Conservation (phyloP, 208 protist species). For the Trypanosomatidae sp. region DNA sequence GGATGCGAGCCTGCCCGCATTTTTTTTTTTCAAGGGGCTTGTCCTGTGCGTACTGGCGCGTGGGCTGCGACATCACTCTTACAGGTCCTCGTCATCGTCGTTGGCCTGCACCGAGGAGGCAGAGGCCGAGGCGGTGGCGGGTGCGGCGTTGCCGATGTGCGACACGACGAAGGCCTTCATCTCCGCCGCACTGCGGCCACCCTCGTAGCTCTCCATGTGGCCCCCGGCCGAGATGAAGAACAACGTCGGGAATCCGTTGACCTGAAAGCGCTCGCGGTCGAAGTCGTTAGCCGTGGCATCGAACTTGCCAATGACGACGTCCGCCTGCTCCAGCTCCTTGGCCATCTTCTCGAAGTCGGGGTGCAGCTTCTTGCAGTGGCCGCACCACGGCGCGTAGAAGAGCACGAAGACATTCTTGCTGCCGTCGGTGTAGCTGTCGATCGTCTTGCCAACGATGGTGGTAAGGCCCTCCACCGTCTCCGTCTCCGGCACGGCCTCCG, state of each 20-base stretch:
- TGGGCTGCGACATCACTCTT: no score
- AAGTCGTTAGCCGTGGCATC: constrained; percentile 74
- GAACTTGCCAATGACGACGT: constrained; percentile 88
- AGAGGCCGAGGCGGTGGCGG: no score
- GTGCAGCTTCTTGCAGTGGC: constrained; percentile 94
- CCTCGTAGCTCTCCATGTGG: constrained; percentile 64
- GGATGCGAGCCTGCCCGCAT: no score
- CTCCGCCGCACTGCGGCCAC: constrained; percentile 51
- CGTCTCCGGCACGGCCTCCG: constrained; percentile 54
- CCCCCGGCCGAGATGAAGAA: constrained; percentile 73
- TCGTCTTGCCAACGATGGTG: constrained; percentile 70
- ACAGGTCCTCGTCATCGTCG: no score
- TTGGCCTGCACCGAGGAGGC: no score
- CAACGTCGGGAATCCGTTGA: constrained; percentile 87
- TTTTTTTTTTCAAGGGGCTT: no score
- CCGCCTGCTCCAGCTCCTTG: constrained; percentile 36
- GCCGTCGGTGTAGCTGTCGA: constrained; percentile 47
- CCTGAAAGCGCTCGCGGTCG: constrained; percentile 35
- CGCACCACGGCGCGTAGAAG: constrained; percentile 97
- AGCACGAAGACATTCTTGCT: constrained; percentile 92
- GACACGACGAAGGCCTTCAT: constrained; percentile 61
- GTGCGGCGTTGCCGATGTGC: no score
- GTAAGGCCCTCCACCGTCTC: constrained; percentile 82
- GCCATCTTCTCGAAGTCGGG: constrained; percentile 84
- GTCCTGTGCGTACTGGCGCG: no score